A percentile compares a stretch with the other conserved stretches of the same genome.
These are phyloP conservation scores for bread wheat (Triticum aestivum) DNA, from an alignment of 176 grass and related monocot species.

Conservation along the genomic window IWGSC_CS_RefSeq_v2.1 NC_057807.1:650058656-650059155, in stretches of 20 bases:
- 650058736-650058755: background rate
- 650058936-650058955: background rate
- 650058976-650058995: background rate
- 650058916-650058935: background rate
- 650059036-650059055: conserved; percentile 47
- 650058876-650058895: background rate
- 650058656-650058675: conserved; percentile 48
- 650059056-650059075: conserved; percentile 3
- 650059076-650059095: conserved; percentile 18
- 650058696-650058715: background rate
- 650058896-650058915: conserved; percentile 31
- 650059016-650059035: background rate
- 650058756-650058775: conserved; percentile 39
- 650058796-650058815: background rate
- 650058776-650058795: conserved; percentile 25
- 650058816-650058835: no score
- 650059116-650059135: conserved; percentile 9
- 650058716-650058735: background rate
- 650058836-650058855: background rate
- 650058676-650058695: conserved; percentile 13
- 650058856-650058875: conserved; percentile 16
- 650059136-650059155: background rate
- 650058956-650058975: background rate
- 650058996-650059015: conserved; percentile 45
- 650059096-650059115: background rate